Evolutionary conservation across 306 rosid genomes (phyloP), one percentile per base, ranked within the genome.

Genomic region (Rosa multiflora): DNA sequence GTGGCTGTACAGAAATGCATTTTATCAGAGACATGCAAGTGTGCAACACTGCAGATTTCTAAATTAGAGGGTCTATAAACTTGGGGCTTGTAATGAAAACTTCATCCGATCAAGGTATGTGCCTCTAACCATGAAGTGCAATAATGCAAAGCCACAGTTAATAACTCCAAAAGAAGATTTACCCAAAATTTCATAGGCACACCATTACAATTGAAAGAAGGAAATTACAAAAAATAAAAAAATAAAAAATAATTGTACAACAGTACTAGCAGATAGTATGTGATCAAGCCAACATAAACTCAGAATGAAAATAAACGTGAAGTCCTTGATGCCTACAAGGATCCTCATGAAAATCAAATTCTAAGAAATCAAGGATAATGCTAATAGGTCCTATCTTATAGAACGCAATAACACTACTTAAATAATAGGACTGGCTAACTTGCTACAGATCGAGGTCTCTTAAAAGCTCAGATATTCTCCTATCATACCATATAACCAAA

Each of bases 401-500:
- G 77, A 79, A 47, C 52, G 42, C 70, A 77, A 73, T 52, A 76
- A 72, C 63, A 62, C 73, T 78, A 87, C 73, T 84, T 67, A 73
- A 61, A 81, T 53, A 75, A 74, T 64, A 86, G 70, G 85, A 81
- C 89, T 75, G 83, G 78, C 84, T 84, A 86, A 81, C 87, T 73
- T 86, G 78, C 84, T 84, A 87, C n/a, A 75, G 85, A n/a, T n/a
- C n/a, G n/a, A 84, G 87, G 86, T 94, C 92, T 83, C 91, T 91
- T 86, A 89, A 76, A 84, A 83, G 87, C 85, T 83, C 88, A 84
- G 86, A 88, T 90, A 80, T 86, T 81, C 85, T 93, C 98, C 98
- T 89, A 87, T 70, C 99, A 88, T 95, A 95, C 97, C 97, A 95
- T 95, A 95, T 86, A 79, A 70, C 91, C 79, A 84, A 85, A 10